A percentile compares a stretch with the other conserved stretches of the same genome.
Conservation (phyloP, 2,329 filamentous ascomycete genomes). For the Cladosporium sp. region DNA sequence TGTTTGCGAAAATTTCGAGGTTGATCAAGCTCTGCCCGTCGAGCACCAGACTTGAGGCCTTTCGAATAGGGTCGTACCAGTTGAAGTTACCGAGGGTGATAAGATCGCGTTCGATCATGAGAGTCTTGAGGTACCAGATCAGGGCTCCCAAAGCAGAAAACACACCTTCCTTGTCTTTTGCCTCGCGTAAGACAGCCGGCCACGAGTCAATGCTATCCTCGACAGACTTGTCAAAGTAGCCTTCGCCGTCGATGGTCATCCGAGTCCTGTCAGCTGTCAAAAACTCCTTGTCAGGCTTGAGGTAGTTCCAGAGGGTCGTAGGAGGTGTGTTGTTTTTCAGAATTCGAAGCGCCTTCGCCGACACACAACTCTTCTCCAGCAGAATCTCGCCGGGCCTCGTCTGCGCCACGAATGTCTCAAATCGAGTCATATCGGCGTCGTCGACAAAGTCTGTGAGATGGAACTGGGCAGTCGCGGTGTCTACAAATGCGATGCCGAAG, state of each 20-base stretch:
- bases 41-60: conserved; percentile 82
- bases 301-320: conserved; percentile 91
- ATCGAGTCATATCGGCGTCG: conserved; percentile 90
- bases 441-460: conserved; percentile 90
- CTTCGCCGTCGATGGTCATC: conserved; percentile 75
- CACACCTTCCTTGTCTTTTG: conserved; percentile 73
- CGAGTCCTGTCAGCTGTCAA: conserved; percentile 82
- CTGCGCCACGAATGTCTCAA: conserved; percentile 95
- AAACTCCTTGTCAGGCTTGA: conserved; percentile 86
- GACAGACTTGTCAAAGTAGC: conserved; percentile 69
- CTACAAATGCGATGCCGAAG: conserved; percentile 92
- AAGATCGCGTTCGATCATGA: conserved; percentile 87
- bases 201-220: conserved; percentile 66
- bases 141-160: conserved; percentile 93
- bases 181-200: conserved; percentile 73
- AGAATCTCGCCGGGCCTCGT: conserved; percentile 85
- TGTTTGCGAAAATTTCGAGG: conserved; percentile 95
- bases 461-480: conserved; percentile 94
- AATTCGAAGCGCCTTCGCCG: conserved; percentile 85
- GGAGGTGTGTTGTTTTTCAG: conserved; percentile 93
- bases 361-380: conserved; percentile 78
- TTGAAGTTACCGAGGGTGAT: conserved; percentile 89
- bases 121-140: conserved; percentile 75
- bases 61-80: conserved; percentile 90
- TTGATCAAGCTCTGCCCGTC: conserved; percentile 97